Evolutionary conservation across 2,329 filamentous ascomycete genomes (phyloP), one percentile per base, ranked within the genome.

Genomic region (Cadophora gregata): DNA sequence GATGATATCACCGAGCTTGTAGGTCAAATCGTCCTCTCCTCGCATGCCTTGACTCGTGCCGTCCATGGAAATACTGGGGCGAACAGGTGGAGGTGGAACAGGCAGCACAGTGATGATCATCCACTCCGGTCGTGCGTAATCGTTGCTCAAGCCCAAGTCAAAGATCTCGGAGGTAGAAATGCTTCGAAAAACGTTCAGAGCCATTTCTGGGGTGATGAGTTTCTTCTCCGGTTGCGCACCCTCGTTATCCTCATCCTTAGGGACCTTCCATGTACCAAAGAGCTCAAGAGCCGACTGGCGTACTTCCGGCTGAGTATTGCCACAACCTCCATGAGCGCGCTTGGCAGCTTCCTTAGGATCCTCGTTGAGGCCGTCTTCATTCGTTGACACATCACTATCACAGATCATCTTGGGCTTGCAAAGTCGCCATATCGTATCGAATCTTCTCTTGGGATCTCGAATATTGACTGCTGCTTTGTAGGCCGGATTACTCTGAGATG

Each of bases 1-100:
- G 74, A 99, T 96, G 75, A 99, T 97, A 80, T 99, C 96, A 75
- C 94, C 94, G 36, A 99, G 85, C 82, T 99, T 99, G 86, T 97
- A 99, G 0, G 96, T 99, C 86, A 99, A 86, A 84, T 99, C 96
- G 79, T 99, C 96, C 81, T 99, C 96, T 77, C 96, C 96, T 70
- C 96, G 91, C 84, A 95, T 90, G 70, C 96, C 96, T 72, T 93
- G 92, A 62, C 93, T 92, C 51, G 93, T 97, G 62, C 96, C 94
- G 76, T 98, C 96, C 82, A 98, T 95, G 25, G 95, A 96, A 74
- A 99, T 97, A 85, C 93, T 97, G 5, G 96, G 96, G 63, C 96
- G 91, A 45, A 99, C 96, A 3, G 96, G 94, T 58, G 96, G 96
- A 2, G 96, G 96, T 0, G 96, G 96, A 0, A 99, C 96, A 5